Evolutionary conservation across 2,329 filamentous ascomycete genomes (phyloP).

Genomic region (Fusarium piperis): DNA sequence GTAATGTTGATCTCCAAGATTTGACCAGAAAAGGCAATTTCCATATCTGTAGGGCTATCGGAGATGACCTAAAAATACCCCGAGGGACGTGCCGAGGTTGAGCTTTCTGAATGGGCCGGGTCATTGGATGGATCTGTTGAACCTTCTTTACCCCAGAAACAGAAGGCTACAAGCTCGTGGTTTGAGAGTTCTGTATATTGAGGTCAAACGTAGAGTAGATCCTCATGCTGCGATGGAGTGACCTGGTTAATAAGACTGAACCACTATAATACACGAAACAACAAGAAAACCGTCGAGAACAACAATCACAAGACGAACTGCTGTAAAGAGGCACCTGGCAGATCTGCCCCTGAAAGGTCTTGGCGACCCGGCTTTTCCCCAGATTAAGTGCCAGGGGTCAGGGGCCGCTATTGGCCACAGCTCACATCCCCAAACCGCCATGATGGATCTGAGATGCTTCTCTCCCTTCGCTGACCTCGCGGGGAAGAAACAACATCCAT

Average conservation of each 20-base stretch:
- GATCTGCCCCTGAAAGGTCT: not conserved
- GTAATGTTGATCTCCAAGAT: not conserved
- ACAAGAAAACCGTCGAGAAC: not conserved
- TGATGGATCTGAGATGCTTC: conserved; percentile 5
- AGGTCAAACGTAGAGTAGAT: not conserved
- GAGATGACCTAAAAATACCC: not conserved
- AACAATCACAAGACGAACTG: not conserved
- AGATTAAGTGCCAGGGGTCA: conserved; percentile 18
- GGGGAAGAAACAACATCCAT: not conserved
- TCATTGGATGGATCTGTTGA: not conserved
- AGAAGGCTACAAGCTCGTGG: not conserved
- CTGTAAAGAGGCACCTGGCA: not conserved
- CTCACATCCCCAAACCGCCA: not conserved
- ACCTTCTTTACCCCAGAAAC: not conserved
- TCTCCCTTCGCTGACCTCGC: not conserved
- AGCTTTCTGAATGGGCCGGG: not conserved
- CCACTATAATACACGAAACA: too few relatives aligned
- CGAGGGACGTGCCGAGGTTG: not conserved
- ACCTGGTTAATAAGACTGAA: not conserved
- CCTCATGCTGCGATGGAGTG: not conserved
- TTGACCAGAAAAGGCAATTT: not conserved
- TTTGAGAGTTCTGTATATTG: not conserved
- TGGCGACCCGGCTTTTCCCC: not conserved
- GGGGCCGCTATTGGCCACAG: not conserved
- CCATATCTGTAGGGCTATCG: not conserved